Base-by-base conservation (phyloP, 1,284 basidiomycete genomes). In the Moniliophthora roreri region DNA sequence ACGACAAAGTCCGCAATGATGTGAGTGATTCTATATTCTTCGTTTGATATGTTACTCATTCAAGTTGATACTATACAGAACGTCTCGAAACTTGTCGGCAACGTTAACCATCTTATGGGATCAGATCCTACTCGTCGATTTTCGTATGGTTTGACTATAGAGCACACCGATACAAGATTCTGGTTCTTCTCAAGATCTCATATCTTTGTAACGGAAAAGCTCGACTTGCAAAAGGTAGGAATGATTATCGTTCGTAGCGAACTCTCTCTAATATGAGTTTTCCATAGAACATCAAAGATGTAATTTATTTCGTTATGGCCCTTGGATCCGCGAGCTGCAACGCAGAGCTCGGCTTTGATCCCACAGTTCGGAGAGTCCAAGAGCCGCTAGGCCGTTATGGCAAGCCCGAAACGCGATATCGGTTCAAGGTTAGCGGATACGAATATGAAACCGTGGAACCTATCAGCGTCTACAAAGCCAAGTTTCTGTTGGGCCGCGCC, bases 181-280 rank as follows among this genome's bases (percentile, higher is more conserved):
- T 48, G 46, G 26, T 48, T 48, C 46, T 48, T 28, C 26, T 32
- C 26, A 26, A 5, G 46, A 10, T 48, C 46, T 5, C 46, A 48
- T 34, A 34, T 48, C 32, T 34, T 48, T 32, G 46, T 48, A 15
- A 48, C 46, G 21, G 23, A 48, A 32, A 21, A 10, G 8, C 21
- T 48, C 16, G 46, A 48, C 26, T 21, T 48, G 7, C 28, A 34
- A 21, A 32, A 35, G 24, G 46, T 34, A n/a, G 8, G 41, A n/a
- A n/a, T n/a, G n/a, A n/a, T 32, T 6, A 32, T 32, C 11, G 6
- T 32, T 32, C 28, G 7, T 32, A 11, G 28, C 11, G 11, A 6
- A 32, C 7, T 11, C 28, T 32, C 11, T 6, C 28, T 23, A 1
- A 9, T 23, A 23, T 21, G 6, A 13, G n/a, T 23, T 44, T 13